Evolutionary conservation across 2,329 filamentous ascomycete genomes (phyloP), one percentile per base, ranked within the genome.

Genomic region (Leptodontidium sp.): DNA sequence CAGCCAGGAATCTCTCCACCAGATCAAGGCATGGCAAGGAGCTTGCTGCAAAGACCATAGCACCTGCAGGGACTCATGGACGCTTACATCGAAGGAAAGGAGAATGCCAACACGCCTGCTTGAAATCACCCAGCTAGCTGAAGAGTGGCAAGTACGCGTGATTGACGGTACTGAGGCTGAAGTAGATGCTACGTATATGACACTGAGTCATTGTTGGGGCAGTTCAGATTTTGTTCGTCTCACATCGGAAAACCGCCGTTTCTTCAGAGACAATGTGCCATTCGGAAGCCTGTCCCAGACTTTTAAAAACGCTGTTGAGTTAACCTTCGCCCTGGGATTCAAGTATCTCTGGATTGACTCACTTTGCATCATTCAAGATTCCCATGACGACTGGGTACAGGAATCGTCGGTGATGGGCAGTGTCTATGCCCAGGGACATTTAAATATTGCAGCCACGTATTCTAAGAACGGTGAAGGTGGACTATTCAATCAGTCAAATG

Each of bases 371-470:
- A 45, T 61, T 3, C 64, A 66, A 38, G 49, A 66, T 32, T 66
- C 64, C 21, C 15, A 52, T 3, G 64, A 66, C 21, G 64, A 66
- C 14, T 66, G 57, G 64, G 1, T 43, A 21, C 7, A 12, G 0
- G 64, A 66, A 17, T 66, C 64, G 2, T 32, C 43, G 1, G 35
- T 21, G 21, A 66, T 66, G 57, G 64, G 53, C 11, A 15, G 29
- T 17, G 47, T 66, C 15, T 66, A 61, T 49, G 17, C 45, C 6
- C 26, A 61, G 40, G 64, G 53, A 1, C 11, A 53, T 38, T 57
- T 66, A 1, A 57, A 79, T 77, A 53, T 81, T 75, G 61, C 77
- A 14, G 62, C 67, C 1, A 68, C 66, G 2, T 35, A 29, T 17
- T 63, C 66, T 21, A 9, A 53, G 32, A 63, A 65, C 21, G 45